Evolutionary conservation across 768 basidiomycete species (phyloP).

Genomic region (Sarcomyxa edulis): DNA sequence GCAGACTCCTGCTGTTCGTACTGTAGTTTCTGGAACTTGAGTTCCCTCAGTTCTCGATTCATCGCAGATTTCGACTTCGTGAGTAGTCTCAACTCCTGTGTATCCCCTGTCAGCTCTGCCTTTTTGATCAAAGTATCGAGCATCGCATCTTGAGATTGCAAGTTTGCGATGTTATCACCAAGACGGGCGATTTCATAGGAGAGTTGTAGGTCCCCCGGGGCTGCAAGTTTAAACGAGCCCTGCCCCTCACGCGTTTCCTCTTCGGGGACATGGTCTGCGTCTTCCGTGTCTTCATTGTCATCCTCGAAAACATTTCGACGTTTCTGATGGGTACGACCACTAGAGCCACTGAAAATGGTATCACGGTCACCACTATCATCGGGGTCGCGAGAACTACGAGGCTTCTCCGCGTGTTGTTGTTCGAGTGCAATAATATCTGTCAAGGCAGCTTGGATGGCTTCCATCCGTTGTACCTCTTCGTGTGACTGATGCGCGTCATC

Average conservation of each 20-base stretch:
- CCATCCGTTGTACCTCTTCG: slow-evolving; percentile 67
- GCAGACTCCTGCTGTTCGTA: slow-evolving; percentile 94
- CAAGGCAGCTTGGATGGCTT: slow-evolving; percentile 93
- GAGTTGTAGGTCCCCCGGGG: slow-evolving; percentile 85
- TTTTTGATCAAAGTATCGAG: slow-evolving; percentile 88
- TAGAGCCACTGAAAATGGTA: slow-evolving; percentile 8
- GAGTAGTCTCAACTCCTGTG: slow-evolving; percentile 78
- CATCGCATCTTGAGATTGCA: slow-evolving; percentile 78
- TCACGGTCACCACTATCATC: slow-evolving; percentile 10
- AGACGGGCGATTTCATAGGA: slow-evolving; percentile 83
- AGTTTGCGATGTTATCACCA: slow-evolving; percentile 64
- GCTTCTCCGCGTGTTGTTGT: slow-evolving; percentile 30
- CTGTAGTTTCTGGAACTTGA: slow-evolving; percentile 86
- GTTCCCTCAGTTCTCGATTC: slow-evolving; percentile 74
- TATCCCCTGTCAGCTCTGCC: slow-evolving; percentile 90
- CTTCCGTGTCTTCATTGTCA: slow-evolving; percentile 40
- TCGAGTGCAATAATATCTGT: slow-evolving; percentile 94
- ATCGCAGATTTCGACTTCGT: slow-evolving; percentile 78
- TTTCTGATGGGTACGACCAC: slow-evolving; percentile 10
- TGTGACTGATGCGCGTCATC: slow-evolving; percentile 68
- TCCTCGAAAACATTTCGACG: slow-evolving; percentile 36
- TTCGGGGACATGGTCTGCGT: slow-evolving; percentile 35
- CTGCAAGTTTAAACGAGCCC: slow-evolving; percentile 68
- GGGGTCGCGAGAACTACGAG: slow-evolving; percentile 5
- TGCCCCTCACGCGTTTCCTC: slow-evolving; percentile 37